Percentiles rank a stretch among this genome's conserved stretches.
Conservation (phyloP, 805 yeast genomes). For the Suhomyces emberorum region DNA sequence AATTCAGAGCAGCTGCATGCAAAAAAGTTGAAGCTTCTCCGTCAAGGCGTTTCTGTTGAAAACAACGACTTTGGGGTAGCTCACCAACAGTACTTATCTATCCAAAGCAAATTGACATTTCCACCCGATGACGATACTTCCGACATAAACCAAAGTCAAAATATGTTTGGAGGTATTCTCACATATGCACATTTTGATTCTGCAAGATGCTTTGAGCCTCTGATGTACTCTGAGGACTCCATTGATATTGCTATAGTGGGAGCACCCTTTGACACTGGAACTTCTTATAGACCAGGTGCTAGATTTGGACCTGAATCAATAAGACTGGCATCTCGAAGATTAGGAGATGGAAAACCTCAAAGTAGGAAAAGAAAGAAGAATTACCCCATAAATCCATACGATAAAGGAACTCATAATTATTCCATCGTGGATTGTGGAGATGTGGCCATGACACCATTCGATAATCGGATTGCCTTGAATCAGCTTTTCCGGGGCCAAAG, state of each 20-base stretch:
- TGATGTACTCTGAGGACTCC: constrained; percentile 6
- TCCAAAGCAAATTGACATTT: constrained; percentile 20
- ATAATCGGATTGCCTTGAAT: constrained; percentile 57
- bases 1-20: constrained; percentile 10
- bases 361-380: constrained; percentile 2
- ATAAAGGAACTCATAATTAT: constrained; percentile 32
- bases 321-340: constrained; percentile 44
- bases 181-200: constrained; percentile 52
- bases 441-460: constrained; percentile 66
- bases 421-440: constrained; percentile 61
- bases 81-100: constrained; percentile 12
- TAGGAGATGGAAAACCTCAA: constrained; percentile 29
- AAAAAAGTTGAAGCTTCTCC: constrained; percentile 7
- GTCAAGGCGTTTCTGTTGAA: background rate
- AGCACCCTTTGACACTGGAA: constrained; percentile 59
- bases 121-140: constrained; percentile 36
- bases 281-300: constrained; percentile 55
- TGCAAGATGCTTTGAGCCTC: constrained; percentile 46
- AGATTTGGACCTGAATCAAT: constrained; percentile 57
- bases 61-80: background rate
- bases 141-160: constrained; percentile 17
- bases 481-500: constrained; percentile 59
- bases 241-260: constrained; percentile 56
- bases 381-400: constrained; percentile 49
- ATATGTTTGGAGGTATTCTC: constrained; percentile 48